Evolutionary conservation across 768 basidiomycete genomes (phyloP).

Genomic region (Leccinum arenicola): DNA sequence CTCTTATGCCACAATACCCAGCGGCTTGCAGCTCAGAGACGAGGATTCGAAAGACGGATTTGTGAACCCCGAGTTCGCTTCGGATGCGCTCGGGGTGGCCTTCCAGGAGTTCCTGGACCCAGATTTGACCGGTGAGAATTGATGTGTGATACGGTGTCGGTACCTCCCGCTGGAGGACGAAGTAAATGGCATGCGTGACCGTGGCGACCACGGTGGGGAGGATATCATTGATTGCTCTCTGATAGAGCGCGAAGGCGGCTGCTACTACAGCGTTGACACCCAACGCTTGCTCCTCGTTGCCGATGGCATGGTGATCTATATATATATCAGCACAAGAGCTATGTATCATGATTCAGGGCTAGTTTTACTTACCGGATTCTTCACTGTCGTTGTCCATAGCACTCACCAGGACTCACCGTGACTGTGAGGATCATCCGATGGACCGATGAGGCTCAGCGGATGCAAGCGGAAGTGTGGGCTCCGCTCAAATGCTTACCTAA

Average conservation of each 20-base stretch:
- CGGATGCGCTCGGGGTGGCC: background rate
- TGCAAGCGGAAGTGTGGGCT: too few species aligned
- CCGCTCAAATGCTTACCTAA: too few species aligned
- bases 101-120: background rate
- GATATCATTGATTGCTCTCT: too few species aligned
- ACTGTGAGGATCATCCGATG: too few species aligned
- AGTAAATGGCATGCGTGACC: too few species aligned
- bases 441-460: too few species aligned
- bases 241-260: too few species aligned
- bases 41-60: background rate
- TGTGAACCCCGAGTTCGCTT: background rate
- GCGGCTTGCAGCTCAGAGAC: background rate
- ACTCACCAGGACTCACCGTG: background rate
- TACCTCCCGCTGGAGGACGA: too few species aligned
- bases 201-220: too few species aligned
- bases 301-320: background rate
- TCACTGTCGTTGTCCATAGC: background rate
- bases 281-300: too few species aligned
- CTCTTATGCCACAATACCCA: background rate
- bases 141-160: too few species aligned
- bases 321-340: background rate
- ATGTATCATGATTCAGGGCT: background rate
- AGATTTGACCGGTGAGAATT: background rate
- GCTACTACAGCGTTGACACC: too few species aligned
- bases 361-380: background rate